Evolutionary conservation across 768 basidiomycete species (phyloP), one percentile per base, ranked within the genome.

Genomic region (Ramaria sp.): DNA sequence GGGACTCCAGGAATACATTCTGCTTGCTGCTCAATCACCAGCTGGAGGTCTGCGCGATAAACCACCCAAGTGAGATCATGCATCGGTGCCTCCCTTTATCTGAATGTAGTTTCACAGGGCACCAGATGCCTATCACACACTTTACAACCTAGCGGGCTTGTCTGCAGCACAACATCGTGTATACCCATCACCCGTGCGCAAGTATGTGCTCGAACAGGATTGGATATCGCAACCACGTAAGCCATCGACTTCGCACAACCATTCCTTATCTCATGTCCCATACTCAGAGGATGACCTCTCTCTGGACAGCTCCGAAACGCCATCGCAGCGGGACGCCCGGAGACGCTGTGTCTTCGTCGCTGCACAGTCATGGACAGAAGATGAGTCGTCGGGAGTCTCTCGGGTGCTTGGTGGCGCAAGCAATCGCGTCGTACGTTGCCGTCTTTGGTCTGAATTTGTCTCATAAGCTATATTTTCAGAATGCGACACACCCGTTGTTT

Each of bases 81-180:
- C 37, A 30, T 37, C 38, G 19, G 5, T 17, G 42, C 47, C 33
- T 47, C 17, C 12, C 46, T 31, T 46, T 27, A 20, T 7, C 13
- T 45, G 15, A 19, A 55, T 30, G 10, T 49, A 2, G 13, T 22
- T 39, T 17, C 17, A 9, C 61, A 94, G 92, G 70, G 70, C 70
- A n/a, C 73, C 93, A n/a, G 96, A 99, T 66, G 78, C 90, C 39
- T 99, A 99, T 67, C 96, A 99, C 65, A 96, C 95, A 0, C 71
- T 90, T 37, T 98, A 95, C 69, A 94, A 91, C 65, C 79, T 98
- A 2, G 80, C 92, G 4, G 96, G 96, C 12, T 76, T 96, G 17
- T 91, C 95, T 0, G 74, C 82, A 0, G 89, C 95, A 0, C 96
- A 98, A 65, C 92, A 97, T 61, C 79, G 75, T 42, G 77, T 93